Evolutionary conservation across 768 basidiomycete species (phyloP), one percentile per base, ranked within the genome.

Genomic region (Rhizopogon roseolus): DNA sequence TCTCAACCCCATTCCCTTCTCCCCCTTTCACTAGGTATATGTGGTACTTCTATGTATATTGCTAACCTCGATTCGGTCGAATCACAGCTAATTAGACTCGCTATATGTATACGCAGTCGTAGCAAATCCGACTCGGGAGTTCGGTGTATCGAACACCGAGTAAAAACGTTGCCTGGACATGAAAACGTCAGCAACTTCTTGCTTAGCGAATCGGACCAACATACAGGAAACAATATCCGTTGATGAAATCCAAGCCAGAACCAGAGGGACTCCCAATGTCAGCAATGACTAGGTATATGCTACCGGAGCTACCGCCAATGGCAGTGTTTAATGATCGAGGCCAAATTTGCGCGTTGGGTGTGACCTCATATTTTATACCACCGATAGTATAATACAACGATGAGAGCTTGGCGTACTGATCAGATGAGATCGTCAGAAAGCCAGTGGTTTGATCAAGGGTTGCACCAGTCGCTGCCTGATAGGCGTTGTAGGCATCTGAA

Each of bases 301-400:
- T 14, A n/a, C 28, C 19, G 27, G 16, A 39, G 22, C 27, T 19
- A 34, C 71, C 72, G 44, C 68, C 70, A 50, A 72, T 66, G 44
- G 60, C 59, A 11, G 58, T 62, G 62, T 73, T 73, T 36, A 73
- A 62, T n/a, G 64, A 45, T 34, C 66, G 64, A 58, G 68, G 70
- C 65, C 66, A 68, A 37, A 65, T 58, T 54, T 71, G 68, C 3
- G 65, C 70, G 45, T 71, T 65, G 6, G 65, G 56, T 0, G 59
- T 66, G 13, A 71, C 51, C 43, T 60, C 61, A 58, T 64, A 71
- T 17, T 64, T 61, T 37, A 8, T 14, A 5, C 45, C 54, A 19
- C 44, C 54, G 22, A 56, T 60, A 22, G 7, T 40, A 28, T 60
- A 55, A 49, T 19, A 42, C 17, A 60, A 36, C 32, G 29, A 37